Evolutionary conservation across 2,329 filamentous ascomycete genomes (phyloP), one percentile per base, ranked within the genome.

Genomic region (Neopestalotiopsis clavispora): DNA sequence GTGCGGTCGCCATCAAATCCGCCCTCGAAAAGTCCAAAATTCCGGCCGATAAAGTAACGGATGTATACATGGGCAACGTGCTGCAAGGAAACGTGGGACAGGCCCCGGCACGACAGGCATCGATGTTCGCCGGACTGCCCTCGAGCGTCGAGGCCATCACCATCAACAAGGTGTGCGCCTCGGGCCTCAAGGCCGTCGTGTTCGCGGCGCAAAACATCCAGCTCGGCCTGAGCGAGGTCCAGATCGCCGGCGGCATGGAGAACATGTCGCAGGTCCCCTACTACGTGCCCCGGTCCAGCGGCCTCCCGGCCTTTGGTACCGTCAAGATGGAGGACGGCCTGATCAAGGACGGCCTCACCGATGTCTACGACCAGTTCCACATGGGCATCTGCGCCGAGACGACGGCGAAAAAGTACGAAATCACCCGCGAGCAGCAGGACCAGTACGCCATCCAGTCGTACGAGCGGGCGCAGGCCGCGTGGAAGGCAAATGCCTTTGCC

Each of bases 61-160:
- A 97, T 81, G 94, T 98, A 17, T 98, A 98, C 84, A 97, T 98
- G 93, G 96, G 96, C 78, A 97, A 98, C 77, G 96, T 98, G 10
- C 87, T 98, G 56, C 91, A 94, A 80, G 95, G 87, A 59, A 89
- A 88, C 20, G 88, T 96, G 5, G 96, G 96, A 60, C 96, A 99
- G 83, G 90, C 96, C 0, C 96, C 96, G 1, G 95, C 96, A 28
- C 90, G 96, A 63, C 96, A 99, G 83, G 96, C 96, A 12, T 85
- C 90, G 72, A 92, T 98, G 70, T 95, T 97, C 77, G 94, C 96
- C 4, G 95, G 95, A 1, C 89, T 98, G 4, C 87, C 94, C 10
- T 84, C 90, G n/a, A 89, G 87, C 6, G 88, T 97, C 68, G 96
- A 99, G 83, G 92, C 95, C 45, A 91, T 92, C 65, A 98, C 96